Base-by-base conservation (phyloP, 1,284 basidiomycete genomes). In the Neotropicomus parvogracilis region DNA sequence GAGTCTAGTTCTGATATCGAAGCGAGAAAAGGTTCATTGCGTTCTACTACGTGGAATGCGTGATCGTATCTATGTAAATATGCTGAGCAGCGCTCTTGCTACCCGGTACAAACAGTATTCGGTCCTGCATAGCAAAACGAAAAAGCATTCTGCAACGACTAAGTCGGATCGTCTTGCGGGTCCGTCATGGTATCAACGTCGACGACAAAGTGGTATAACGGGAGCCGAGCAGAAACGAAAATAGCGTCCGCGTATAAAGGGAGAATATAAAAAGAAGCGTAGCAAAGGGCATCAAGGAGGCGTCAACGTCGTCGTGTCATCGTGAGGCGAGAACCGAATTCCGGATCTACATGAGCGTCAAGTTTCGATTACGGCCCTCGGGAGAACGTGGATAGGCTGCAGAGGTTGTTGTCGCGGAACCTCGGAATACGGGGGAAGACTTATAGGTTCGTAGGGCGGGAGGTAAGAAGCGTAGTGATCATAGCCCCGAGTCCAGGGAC, bases 361-460 rank as follows among this genome's bases (percentile, higher is more conserved):
- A 14, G n/a, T 32, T 37, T 27, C 43, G 20, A 41, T 29, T 4
- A 45, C 19, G 29, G 47, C 59, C 24, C 26, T 27, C 1, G 48
- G 50, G 3, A 46, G 57, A 3, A 17, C 5, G 16, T 3, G 19
- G 12, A 13, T 20, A 16, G 27, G 28, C 21, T 50, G 44, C 11
- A 29, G 32, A 9, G 46, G 19, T 10, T 20, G 13, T n/a, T 28
- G n/a, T n/a, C n/a, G 46, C n/a, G n/a, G 31, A 27, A 14, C 7
- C 21, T 28, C 29, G 10, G 38, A 11, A 32, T 59, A 62, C 1
- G 55, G 16, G 2, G 57, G 57, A 31, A 50, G 57, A 6, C 27
- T 44, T 1, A 44, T 48, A 17, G 47, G 29, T 3, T n/a, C 55
- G 19, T 62, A 60, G 1, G 58, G 52, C 4, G 58, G 58, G 17